Percentiles rank a stretch among this genome's conserved stretches.
phyloP scores from a whole-genome alignment of 345 rosid species.

The Nephelium lappaceum region DNA sequence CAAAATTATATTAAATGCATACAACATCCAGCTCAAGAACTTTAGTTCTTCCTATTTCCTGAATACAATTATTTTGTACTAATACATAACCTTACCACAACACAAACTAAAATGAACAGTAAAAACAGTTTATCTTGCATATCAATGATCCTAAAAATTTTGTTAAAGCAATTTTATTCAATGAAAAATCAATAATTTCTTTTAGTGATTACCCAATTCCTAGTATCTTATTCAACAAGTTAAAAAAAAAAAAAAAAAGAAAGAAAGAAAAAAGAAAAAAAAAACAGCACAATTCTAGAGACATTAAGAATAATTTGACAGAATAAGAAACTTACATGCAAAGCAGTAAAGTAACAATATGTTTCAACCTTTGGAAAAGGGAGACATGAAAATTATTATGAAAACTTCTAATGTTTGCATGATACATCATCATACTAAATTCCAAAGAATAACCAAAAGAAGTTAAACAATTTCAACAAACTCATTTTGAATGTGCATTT shows the following conservation, averaged over 20 bases:
- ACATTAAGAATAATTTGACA: background rate
- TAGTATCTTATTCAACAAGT: background rate
- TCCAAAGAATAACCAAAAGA: background rate
- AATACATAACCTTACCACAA: background rate
- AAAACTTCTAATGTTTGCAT: background rate
- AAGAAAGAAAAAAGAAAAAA: background rate
- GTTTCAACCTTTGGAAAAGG: background rate
- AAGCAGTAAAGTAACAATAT: background rate
- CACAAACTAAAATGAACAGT: background rate
- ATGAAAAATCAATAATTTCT: background rate
- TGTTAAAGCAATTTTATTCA: background rate
- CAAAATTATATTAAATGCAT: background rate
- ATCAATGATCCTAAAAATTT: background rate
- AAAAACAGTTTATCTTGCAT: background rate
- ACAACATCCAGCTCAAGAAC: background rate
- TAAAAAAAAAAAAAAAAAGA: too few relatives aligned
- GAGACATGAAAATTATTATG: background rate
- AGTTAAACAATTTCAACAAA: background rate
- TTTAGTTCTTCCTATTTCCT: background rate
- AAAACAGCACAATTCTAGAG: too few relatives aligned
- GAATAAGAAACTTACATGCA: background rate
- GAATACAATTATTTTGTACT: background rate
- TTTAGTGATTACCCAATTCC: background rate
- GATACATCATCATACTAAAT: background rate
- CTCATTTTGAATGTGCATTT: background rate